Conservation (phyloP, 805 yeast genomes). For the Ogataea neopini region DNA sequence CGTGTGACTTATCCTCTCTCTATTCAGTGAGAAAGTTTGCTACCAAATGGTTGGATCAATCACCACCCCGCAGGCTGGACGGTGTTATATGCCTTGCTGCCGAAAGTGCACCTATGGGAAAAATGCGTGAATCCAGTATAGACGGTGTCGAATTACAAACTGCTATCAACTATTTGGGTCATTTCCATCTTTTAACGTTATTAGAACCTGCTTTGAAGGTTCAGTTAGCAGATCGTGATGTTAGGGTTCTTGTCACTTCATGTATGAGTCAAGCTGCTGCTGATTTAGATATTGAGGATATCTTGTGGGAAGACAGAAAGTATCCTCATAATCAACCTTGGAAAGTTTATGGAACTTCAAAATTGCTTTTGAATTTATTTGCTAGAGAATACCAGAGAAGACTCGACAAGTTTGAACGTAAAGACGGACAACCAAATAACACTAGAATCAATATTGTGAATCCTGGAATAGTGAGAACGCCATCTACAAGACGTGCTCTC, state of each 20-base stretch:
- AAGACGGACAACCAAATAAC: conserved; percentile 71
- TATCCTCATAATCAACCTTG: conserved; percentile 70
- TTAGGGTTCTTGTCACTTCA: conserved; percentile 73
- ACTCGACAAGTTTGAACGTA: conserved; percentile 57
- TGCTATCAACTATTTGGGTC: conserved; percentile 79
- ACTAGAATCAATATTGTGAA: conserved; percentile 75
- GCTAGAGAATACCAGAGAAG: conserved; percentile 77
- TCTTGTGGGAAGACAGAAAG: conserved; percentile 58
- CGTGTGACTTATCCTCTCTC: conserved; percentile 76
- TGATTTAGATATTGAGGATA: conserved; percentile 57
- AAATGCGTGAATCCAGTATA: conserved; percentile 58
- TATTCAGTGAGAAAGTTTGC: conserved; percentile 85
- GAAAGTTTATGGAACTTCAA: conserved; percentile 79
- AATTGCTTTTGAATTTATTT: conserved; percentile 71
- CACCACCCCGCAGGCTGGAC: conserved; percentile 89
- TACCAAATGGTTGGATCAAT: conserved; percentile 88
- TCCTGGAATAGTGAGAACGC: conserved; percentile 91
- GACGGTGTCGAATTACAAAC: conserved; percentile 90
- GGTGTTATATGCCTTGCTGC: conserved; percentile 89
- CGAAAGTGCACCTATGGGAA: conserved; percentile 70
- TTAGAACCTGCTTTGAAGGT: conserved; percentile 80
- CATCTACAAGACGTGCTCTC: conserved; percentile 75
- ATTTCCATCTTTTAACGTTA: conserved; percentile 76
- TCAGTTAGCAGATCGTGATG: conserved; percentile 95
- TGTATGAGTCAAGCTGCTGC: conserved; percentile 82